A percentile compares a stretch with the other conserved stretches of the same genome.
phyloP scores from a whole-genome alignment of 345 rosid species.

The Lepidium aucheri region DNA sequence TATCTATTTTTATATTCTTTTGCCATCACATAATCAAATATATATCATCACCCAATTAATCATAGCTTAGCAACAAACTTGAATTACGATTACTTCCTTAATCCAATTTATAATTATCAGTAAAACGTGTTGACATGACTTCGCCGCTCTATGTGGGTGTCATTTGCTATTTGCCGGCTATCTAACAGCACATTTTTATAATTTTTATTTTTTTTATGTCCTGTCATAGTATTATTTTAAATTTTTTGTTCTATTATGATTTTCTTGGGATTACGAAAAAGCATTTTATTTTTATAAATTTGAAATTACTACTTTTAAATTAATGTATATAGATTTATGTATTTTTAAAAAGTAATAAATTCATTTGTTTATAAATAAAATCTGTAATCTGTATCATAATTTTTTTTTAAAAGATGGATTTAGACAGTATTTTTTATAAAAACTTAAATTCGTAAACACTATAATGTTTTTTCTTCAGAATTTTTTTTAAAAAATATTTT shows the following conservation, averaged over 20 bases:
- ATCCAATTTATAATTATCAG: conserved; percentile 2
- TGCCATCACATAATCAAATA: conserved; percentile 17
- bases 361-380: too few relatives aligned
- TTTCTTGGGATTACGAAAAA: too few relatives aligned
- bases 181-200: conserved; percentile 22
- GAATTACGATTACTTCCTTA: conserved; percentile 22
- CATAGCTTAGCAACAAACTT: conserved; percentile 10
- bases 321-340: too few relatives aligned
- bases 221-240: background rate
- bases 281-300: too few relatives aligned
- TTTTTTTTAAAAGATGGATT: too few relatives aligned
- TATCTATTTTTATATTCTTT: conserved; percentile 1
- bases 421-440: too few relatives aligned
- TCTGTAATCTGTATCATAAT: too few relatives aligned
- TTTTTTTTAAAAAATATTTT: too few relatives aligned
- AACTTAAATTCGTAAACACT: too few relatives aligned
- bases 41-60: conserved; percentile 11
- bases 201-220: conserved; percentile 5
- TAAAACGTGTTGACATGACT: conserved; percentile 34
- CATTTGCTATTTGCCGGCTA: conserved; percentile 29
- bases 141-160: conserved; percentile 25
- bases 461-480: too few relatives aligned
- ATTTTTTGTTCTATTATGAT: background rate
- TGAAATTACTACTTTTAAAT: too few relatives aligned
- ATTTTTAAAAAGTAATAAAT: too few relatives aligned